Percentiles rank a stretch among this genome's conserved stretches.
Evolutionary conservation across 1,284 basidiomycete genomes (phyloP).

Genomic region (Moniliella sp.): DNA sequence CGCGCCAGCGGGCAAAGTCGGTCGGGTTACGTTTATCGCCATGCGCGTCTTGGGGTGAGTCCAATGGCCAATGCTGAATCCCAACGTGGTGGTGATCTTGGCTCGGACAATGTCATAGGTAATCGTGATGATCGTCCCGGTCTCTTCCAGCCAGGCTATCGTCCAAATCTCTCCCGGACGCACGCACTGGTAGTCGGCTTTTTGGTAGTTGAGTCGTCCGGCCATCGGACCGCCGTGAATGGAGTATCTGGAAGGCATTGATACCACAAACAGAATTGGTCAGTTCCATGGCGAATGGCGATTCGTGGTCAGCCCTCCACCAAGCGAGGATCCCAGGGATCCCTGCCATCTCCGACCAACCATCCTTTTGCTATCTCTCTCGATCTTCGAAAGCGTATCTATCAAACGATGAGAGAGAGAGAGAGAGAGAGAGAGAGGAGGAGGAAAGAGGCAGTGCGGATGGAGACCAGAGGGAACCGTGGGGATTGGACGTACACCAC

Average conservation of each 20-base stretch:
- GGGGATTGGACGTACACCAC: constrained; percentile 32
- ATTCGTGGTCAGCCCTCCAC: too few species aligned
- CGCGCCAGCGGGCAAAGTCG: constrained; percentile 27
- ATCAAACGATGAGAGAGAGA: too few species aligned
- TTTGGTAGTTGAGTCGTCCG: constrained; percentile 29
- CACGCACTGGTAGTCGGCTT: constrained; percentile 24
- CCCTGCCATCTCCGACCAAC: too few species aligned
- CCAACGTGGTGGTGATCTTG: constrained; percentile 26
- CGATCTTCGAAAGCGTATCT: too few species aligned
- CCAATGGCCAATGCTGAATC: constrained; percentile 31
- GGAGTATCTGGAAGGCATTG: too few species aligned
- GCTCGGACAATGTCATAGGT: constrained; percentile 21
- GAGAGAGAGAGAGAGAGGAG: too few species aligned
- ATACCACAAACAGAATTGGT: too few species aligned
- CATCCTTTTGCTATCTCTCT: too few species aligned
- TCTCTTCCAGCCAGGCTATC: constrained; percentile 32
- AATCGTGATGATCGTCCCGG: constrained; percentile 28
- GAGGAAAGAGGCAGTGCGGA: too few species aligned
- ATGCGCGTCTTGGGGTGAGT: constrained; percentile 18
- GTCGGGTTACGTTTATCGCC: constrained; percentile 30
- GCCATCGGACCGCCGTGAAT: constrained; percentile 30
- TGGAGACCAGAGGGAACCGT: too few species aligned
- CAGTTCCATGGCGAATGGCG: too few species aligned
- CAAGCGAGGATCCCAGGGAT: too few species aligned
- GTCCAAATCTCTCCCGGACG: constrained; percentile 17